Evolutionary conservation across 2,329 filamentous ascomycete species (phyloP).

Genomic region (Fusarium luffae): DNA sequence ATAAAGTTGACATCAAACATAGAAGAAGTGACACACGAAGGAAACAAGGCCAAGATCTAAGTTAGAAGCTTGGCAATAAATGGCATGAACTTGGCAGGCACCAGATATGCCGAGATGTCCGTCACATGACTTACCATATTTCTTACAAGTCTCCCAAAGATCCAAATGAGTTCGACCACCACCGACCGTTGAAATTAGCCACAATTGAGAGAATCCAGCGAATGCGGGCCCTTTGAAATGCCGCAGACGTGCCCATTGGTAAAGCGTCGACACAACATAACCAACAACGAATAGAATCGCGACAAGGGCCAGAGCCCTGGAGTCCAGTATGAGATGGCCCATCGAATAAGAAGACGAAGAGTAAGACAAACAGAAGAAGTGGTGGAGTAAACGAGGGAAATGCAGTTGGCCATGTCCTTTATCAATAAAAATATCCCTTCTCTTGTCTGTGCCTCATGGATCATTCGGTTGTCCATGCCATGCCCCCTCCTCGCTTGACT

Average conservation of each 20-base stretch:
- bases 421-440: background rate
- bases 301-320: background rate
- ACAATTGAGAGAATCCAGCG: constrained; percentile 55
- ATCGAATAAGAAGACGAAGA: background rate
- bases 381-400: background rate
- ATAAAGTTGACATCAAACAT: background rate
- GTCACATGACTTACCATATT: constrained; percentile 47
- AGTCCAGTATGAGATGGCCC: background rate
- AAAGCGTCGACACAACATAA: constrained; percentile 28
- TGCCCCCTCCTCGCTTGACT: background rate
- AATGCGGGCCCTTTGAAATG: constrained; percentile 54
- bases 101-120: background rate
- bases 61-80: background rate
- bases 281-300: constrained; percentile 15
- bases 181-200: constrained; percentile 49
- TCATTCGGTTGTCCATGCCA: background rate
- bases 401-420: background rate
- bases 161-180: constrained; percentile 51
- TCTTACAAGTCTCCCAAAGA: constrained; percentile 50
- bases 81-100: background rate
- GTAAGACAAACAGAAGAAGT: background rate
- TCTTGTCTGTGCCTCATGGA: background rate
- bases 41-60: background rate
- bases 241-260: constrained; percentile 52
- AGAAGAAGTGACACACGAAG: background rate